Evolutionary conservation across 179 eudicot species (phyloP).

Genomic region (Vitellaria paradoxa): DNA sequence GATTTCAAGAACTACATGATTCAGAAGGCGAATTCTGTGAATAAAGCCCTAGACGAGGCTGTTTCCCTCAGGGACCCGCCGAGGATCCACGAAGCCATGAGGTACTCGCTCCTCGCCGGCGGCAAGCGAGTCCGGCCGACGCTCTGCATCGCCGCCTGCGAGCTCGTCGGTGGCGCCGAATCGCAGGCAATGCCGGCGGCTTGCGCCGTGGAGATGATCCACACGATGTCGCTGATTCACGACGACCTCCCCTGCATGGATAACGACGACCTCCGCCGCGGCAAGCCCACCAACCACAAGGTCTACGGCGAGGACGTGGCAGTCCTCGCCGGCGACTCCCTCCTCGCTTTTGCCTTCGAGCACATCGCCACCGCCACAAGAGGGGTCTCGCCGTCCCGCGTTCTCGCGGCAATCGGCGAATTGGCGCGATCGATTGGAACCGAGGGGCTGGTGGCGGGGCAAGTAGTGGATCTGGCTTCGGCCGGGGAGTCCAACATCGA

Average conservation of each 20-base stretch:
- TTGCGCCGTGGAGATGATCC: conserved; percentile 63
- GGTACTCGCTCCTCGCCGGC: conserved; percentile 55
- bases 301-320: conserved; percentile 54
- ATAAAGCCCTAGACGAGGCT: conserved; percentile 36
- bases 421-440: conserved; percentile 10
- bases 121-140: conserved; percentile 52
- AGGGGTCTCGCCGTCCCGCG: background rate
- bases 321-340: conserved; percentile 19
- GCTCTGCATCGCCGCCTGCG: conserved; percentile 55
- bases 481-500: background rate
- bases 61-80: conserved; percentile 34
- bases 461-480: conserved; percentile 9
- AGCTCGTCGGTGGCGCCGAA: conserved; percentile 49
- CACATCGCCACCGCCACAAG: background rate
- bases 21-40: conserved; percentile 30
- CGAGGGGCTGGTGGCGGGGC: conserved; percentile 10
- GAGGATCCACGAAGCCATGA: conserved; percentile 48
- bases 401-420: conserved; percentile 1
- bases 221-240: conserved; percentile 55
- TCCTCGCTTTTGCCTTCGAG: conserved; percentile 15
- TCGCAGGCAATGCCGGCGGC: conserved; percentile 45
- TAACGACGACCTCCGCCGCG: conserved; percentile 54
- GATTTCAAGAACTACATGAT: conserved; percentile 41
- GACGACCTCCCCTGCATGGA: conserved; percentile 65
- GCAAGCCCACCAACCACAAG: conserved; percentile 52